Conservation (phyloP, 495 filamentous ascomycete species). For the Poronia punctata region DNA sequence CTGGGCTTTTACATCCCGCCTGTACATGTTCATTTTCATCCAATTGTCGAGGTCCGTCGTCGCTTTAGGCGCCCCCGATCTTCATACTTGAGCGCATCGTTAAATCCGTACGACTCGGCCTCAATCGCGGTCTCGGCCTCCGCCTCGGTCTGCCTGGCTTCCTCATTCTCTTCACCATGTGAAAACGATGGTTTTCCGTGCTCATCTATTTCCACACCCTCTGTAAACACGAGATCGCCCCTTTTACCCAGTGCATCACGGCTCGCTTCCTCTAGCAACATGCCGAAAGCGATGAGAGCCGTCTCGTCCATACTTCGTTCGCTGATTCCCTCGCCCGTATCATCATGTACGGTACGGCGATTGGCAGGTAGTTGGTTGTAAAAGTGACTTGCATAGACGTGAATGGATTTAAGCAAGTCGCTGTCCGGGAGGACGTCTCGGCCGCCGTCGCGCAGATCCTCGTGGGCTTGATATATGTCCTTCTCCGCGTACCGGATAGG, state of each 20-base stretch:
- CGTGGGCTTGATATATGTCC: slow-evolving; percentile 59
- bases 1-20: too few species aligned
- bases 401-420: slow-evolving; percentile 69
- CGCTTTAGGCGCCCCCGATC: slow-evolving; percentile 5
- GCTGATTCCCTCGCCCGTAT: slow-evolving; percentile 19
- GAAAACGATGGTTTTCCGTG: slow-evolving; percentile 6
- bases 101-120: slow-evolving; percentile 7
- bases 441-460: slow-evolving; percentile 36
- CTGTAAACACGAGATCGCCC: slow-evolving; percentile 70
- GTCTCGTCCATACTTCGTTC: slow-evolving; percentile 77
- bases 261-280: slow-evolving; percentile 72
- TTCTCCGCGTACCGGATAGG: slow-evolving; percentile 59
- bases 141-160: slow-evolving; percentile 7
- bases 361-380: slow-evolving; percentile 43
- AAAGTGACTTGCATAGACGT: slow-evolving; percentile 66
- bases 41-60: neutral
- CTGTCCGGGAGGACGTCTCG: slow-evolving; percentile 54
- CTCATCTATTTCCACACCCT: slow-evolving; percentile 40
- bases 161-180: slow-evolving; percentile 10
- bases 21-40: neutral
- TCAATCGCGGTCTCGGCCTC: slow-evolving; percentile 10
- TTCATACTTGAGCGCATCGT: slow-evolving; percentile 4
- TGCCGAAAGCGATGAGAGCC: slow-evolving; percentile 71
- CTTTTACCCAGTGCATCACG: slow-evolving; percentile 56
- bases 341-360: slow-evolving; percentile 16